A percentile compares a stretch with the other conserved stretches of the same genome.
Conservation (phyloP, 1,284 basidiomycete genomes). For the Flammula alnicola region DNA sequence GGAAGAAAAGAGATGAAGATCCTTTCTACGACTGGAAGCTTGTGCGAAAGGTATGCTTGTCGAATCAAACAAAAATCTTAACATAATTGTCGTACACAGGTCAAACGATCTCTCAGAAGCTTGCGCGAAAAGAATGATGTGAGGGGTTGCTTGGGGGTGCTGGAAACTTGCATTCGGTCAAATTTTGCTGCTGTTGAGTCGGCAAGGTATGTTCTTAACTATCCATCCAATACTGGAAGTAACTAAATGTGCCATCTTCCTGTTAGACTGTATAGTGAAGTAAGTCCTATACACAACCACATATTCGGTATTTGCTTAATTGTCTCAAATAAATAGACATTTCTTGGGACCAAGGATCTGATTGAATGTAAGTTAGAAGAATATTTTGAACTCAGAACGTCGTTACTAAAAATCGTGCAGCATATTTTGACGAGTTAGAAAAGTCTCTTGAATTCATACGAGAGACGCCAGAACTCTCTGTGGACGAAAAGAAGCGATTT, state of each 20-base stretch:
- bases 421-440: constrained; percentile 83
- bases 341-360: constrained; percentile 85
- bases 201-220: constrained; percentile 50
- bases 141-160: constrained; percentile 84
- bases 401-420: constrained; percentile 39
- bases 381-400: background rate
- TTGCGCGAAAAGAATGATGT: constrained; percentile 77
- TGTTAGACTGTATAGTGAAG: constrained; percentile 91
- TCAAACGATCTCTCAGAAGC: constrained; percentile 65
- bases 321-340: constrained; percentile 60
- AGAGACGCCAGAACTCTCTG: constrained; percentile 70
- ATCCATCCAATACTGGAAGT: background rate
- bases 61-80: background rate
- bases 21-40: constrained; percentile 89
- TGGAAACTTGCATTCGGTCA: constrained; percentile 90
- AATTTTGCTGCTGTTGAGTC: constrained; percentile 98
- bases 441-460: constrained; percentile 77
- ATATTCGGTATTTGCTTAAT: background rate
- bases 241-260: too few relatives aligned
- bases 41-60: constrained; percentile 64
- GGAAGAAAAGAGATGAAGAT: constrained; percentile 88
- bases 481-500: constrained; percentile 91
- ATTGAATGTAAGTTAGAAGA: constrained; percentile 72
- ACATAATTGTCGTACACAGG: constrained; percentile 40
- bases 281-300: constrained; percentile 35